Evolutionary conservation across 2,329 filamentous ascomycete species (phyloP), one percentile per base, ranked within the genome.

Genomic region (Cercospora sp.): DNA sequence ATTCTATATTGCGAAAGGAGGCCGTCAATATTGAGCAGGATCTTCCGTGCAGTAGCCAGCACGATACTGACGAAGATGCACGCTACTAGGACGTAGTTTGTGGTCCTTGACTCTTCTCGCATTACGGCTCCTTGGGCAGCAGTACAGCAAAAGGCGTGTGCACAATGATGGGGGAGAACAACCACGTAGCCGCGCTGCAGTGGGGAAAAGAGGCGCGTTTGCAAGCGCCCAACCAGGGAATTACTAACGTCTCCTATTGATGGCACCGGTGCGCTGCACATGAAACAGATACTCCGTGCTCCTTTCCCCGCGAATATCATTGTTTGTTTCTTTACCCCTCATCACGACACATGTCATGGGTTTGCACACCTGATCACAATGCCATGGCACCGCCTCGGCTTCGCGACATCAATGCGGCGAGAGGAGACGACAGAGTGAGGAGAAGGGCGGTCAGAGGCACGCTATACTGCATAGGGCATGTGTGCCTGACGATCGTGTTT

Each of bases 401-500:
- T 53, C 45, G 45, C 45, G 5, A 20, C 8, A 48, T 13, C 20
- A 12, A 53, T 13, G 20, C 48, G 30, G 28, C 26, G 55, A 59
- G 31, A 10, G 10, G 55, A 23, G 48, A 55, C 3, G 42, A 55
- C 16, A 31, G 55, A 16, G 23, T 23, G 23, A 23, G 23, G 28
- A 31, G 55, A 59, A 59, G 55, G 18, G 55, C 55, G 55, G 55
- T 59, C 55, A 33, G 18, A 33, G 28, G 8, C 30, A 36, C 55
- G 31, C 55, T 33, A 59, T 59, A 8, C 23, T 20, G 12, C 1
- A 53, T 0, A 13, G 2, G 45, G 61, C 10, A 63, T 8, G 8
- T 48, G 61, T 53, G 30, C 61, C 61, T 63, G 61, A 63, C 61
- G 61, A 63, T 63, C 61, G 30, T 28, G 4, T 9, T 7, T 10